A percentile compares a stretch with the other conserved stretches of the same genome.
These are phyloP conservation scores for Patellifolia procumbens DNA, from an alignment of 179 eudicot genomes.

Conservation along the genomic window DNA sequence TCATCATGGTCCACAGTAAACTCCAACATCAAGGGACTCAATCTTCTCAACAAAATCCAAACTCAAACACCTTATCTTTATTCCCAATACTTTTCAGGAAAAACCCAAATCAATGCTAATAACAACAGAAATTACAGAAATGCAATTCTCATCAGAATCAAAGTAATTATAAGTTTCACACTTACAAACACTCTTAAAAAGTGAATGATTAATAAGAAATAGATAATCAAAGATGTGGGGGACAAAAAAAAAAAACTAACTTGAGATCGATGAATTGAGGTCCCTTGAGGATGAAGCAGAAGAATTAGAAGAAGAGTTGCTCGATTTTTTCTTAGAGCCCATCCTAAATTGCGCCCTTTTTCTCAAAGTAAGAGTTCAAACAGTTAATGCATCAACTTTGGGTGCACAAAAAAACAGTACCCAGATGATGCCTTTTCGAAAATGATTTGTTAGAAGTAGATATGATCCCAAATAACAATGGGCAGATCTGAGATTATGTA, in stretches of 20 bases:
- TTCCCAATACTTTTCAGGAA: not conserved
- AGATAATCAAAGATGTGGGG: not conserved
- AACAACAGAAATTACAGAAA: not conserved
- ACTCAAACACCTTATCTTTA: not conserved
- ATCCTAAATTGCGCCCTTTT: conserved; percentile 25
- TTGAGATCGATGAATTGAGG: conserved; percentile 30
- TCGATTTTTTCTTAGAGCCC: conserved; percentile 46
- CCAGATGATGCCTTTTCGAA: conserved; percentile 1
- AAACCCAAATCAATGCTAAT: not conserved
- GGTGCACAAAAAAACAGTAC: conserved; percentile 3
- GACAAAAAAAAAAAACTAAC: conserved; percentile 16
- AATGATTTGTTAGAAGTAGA: not conserved
- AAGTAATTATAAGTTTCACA: conserved; percentile 8
- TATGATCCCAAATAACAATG: not conserved
- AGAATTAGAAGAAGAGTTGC: conserved; percentile 33
- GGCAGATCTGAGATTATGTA: conserved; percentile 3
- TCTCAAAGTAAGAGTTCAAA: conserved; percentile 5
- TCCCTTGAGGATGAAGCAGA: conserved; percentile 32
- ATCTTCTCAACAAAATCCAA: not conserved
- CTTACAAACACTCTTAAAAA: not conserved
- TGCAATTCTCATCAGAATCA: conserved; percentile 15
- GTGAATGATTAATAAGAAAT: not conserved
- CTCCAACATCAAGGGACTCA: not conserved
- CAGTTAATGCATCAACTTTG: conserved; percentile 13
- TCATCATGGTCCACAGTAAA: not conserved